Percentiles rank a stretch among this genome's conserved stretches.
These are phyloP conservation scores for Hericium erinaceus DNA, from an alignment of 768 basidiomycete species.

Conservation along the genomic window DNA sequence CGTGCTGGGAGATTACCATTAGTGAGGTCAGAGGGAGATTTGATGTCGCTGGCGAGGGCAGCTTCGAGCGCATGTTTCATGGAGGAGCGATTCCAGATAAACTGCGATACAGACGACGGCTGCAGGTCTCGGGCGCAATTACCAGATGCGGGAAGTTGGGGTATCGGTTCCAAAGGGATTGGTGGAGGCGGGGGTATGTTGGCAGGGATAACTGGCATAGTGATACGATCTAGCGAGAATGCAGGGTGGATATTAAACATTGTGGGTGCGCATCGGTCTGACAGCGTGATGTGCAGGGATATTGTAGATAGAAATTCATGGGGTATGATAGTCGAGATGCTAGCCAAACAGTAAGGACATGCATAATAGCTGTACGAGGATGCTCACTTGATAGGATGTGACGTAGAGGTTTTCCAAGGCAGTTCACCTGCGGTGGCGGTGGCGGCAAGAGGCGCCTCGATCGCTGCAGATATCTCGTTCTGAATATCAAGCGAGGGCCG, in stretches of 20 bases:
- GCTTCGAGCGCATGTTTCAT: slow-evolving; percentile 14
- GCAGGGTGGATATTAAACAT: slow-evolving; percentile 36
- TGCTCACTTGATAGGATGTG: slow-evolving; percentile 13
- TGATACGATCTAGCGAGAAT: slow-evolving; percentile 36
- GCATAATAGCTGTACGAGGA: not conserved
- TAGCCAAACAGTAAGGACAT: slow-evolving; percentile 14
- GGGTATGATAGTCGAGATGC: slow-evolving; percentile 59
- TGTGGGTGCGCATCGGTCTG: slow-evolving; percentile 28
- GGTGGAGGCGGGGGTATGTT: slow-evolving; percentile 13
- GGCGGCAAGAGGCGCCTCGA: slow-evolving; percentile 15
- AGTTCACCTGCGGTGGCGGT: slow-evolving; percentile 7
- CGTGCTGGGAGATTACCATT: too few species aligned
- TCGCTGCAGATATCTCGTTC: slow-evolving; percentile 18
- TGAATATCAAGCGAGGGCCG: slow-evolving; percentile 12
- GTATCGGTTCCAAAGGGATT: not conserved
- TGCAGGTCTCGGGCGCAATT: not conserved
- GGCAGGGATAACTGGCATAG: slow-evolving; percentile 12
- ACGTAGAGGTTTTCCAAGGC: slow-evolving; percentile 12
- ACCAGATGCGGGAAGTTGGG: not conserved
- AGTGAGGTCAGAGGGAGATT: not conserved
- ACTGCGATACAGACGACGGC: slow-evolving; percentile 7
- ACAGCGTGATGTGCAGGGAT: slow-evolving; percentile 32
- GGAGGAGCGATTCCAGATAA: slow-evolving; percentile 13
- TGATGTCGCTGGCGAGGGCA: slow-evolving; percentile 12
- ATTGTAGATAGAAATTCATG: slow-evolving; percentile 45